These are phyloP conservation scores for Antrodiella citrinella DNA, from an alignment of 768 basidiomycete genomes.

Conservation along the genomic window DNA sequence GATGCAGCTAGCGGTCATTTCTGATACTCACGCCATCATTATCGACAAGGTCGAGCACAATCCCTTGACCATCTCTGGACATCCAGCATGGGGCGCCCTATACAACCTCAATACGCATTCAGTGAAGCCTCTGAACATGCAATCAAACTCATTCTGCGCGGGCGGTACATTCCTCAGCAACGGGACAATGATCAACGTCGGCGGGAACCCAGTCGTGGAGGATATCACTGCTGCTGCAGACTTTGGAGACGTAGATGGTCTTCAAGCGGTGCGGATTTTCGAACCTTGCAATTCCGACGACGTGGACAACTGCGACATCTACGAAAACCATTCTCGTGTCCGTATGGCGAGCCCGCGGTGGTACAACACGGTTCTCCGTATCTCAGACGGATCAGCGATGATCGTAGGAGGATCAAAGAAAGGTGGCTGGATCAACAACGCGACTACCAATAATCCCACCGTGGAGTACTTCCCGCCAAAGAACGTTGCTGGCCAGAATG, in stretches of 20 bases:
- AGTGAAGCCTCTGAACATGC: conserved; percentile 51
- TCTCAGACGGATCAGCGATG: conserved; percentile 75
- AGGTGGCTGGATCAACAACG: conserved; percentile 84
- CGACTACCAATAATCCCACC: conserved; percentile 73
- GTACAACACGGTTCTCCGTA: conserved; percentile 68
- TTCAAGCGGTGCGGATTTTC: conserved; percentile 67
- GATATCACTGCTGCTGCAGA: conserved; percentile 57
- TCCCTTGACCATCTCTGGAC: conserved; percentile 61
- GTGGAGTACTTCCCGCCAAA: conserved; percentile 82
- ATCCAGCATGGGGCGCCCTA: conserved; percentile 76
- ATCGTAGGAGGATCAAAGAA: conserved; percentile 76
- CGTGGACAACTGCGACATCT: conserved; percentile 47
- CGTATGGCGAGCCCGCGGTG: conserved; percentile 75
- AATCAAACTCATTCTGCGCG: conserved; percentile 83
- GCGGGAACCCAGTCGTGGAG: conserved; percentile 73
- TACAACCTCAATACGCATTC: conserved; percentile 62
- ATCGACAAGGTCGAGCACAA: conserved; percentile 87
- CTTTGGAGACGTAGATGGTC: conserved; percentile 68
- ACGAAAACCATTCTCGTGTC: conserved; percentile 54
- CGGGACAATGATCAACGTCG: conserved; percentile 71
- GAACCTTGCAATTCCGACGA: conserved; percentile 50
- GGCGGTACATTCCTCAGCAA: conserved; percentile 73
- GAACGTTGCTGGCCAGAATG: conserved; percentile 55
- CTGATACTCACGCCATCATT: conserved; percentile 59
- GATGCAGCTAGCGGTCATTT: conserved; percentile 70